Evolutionary conservation across 2,329 filamentous ascomycete species (phyloP), one percentile per base, ranked within the genome.

Genomic region (Aspergillaceae sp.): DNA sequence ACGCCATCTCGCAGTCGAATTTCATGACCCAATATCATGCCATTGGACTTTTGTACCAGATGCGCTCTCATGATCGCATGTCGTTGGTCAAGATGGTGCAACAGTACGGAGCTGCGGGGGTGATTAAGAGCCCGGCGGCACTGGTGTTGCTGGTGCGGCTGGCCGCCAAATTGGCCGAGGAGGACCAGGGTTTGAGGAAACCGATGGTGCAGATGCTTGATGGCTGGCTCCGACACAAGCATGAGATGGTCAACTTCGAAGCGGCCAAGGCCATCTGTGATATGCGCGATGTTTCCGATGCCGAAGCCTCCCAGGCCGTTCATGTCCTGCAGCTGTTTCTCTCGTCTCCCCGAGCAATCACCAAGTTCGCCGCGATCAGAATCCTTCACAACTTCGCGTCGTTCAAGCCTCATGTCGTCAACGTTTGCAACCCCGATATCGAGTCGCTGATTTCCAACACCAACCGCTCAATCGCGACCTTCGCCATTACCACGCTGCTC

Each of bases 71-170:
- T 67, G 92, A 98, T 68, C 83, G 92, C 60, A 98, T 98, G 92
- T 90, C 92, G 26, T 73, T 98, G 58, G 91, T 97, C 50, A 98
- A 98, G 79, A 97, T 98, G 92, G 91, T 98, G n/a, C 92, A 98
- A 73, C 92, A 98, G 68, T 97, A 96, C 65, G 89, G 89, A 44
- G 84, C 84, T 44, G 81, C 89, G 10, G 92, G 92, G 48, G 88
- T 88, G 7, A 84, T 97, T 51, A 97, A 96, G 81, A 96, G 87
- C 69, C 89, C 92, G 19, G 87, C 91, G 49, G 92, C 90, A 32
- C 84, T 90, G 48, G 82, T 98, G 43, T 84, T 98, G 80, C 78
- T 98, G 29, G 92, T 98, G 46, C 81, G 92, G 56, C 73, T 98
- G 54, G 92, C 92, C 32, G 87, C 91, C 37, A 92, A 95, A 74